A percentile compares a stretch with the other conserved stretches of the same genome.
These are phyloP conservation scores for Haplosporangium sp. DNA, from an alignment of 371 early-diverging fungal species.

Conservation along the genomic window DNA sequence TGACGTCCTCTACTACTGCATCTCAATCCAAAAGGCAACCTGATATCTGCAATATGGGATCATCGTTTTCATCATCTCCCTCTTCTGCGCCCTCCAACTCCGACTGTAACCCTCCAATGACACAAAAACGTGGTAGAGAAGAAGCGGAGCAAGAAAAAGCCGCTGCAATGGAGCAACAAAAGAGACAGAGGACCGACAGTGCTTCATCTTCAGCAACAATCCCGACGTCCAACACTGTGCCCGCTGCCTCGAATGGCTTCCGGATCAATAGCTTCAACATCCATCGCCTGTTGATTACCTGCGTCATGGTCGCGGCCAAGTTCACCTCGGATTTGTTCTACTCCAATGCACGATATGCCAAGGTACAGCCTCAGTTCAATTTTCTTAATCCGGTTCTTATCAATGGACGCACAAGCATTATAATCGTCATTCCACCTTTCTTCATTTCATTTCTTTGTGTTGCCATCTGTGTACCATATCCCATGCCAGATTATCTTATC, in stretches of 20 bases:
- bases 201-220: neutral
- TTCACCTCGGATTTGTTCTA: constrained; percentile 86
- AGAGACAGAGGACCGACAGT: neutral
- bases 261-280: constrained; percentile 69
- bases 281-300: constrained; percentile 83
- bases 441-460: too few relatives aligned
- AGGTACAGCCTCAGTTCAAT: constrained; percentile 57
- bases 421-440: neutral
- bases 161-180: neutral
- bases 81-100: constrained; percentile 15
- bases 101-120: constrained; percentile 32
- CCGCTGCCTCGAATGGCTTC: constrained; percentile 27
- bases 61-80: constrained; percentile 17
- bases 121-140: constrained; percentile 42
- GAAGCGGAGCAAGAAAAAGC: neutral
- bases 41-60: constrained; percentile 10
- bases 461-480: too few relatives aligned
- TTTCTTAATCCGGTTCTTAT: neutral
- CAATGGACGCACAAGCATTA: neutral
- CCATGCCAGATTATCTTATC: too few relatives aligned
- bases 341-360: constrained; percentile 82
- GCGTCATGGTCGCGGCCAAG: constrained; percentile 81
- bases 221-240: neutral
- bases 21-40: constrained; percentile 1
- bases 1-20: neutral